These are phyloP conservation scores for Metschnikowia bowlesiae DNA, from an alignment of 805 yeast genomes.

Conservation along the genomic window DNA sequence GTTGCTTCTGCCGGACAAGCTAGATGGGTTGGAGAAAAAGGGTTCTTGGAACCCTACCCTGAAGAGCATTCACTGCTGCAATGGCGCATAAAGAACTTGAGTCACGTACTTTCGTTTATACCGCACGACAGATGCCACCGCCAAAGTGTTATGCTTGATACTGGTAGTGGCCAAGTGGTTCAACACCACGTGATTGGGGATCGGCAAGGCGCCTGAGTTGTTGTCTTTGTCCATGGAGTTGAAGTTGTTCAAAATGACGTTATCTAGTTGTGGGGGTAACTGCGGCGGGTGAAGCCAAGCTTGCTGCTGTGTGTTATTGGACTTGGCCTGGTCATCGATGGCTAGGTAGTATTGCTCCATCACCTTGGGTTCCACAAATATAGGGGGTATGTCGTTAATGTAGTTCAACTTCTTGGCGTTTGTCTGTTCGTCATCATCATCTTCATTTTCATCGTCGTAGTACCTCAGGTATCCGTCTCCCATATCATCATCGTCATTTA, in stretches of 20 bases:
- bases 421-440: conserved; percentile 6
- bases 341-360: conserved; percentile 84
- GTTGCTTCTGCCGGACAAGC: too few relatives aligned
- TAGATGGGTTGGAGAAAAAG: too few relatives aligned
- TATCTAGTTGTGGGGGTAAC: conserved; percentile 93
- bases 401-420: conserved; percentile 33
- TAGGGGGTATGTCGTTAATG: conserved; percentile 72
- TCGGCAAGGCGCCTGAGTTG: conserved; percentile 82
- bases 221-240: conserved; percentile 61
- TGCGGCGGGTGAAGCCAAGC: conserved; percentile 89
- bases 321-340: conserved; percentile 64
- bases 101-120: conserved; percentile 87
- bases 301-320: conserved; percentile 51
- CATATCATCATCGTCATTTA: conserved; percentile 74
- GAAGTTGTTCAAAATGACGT: conserved; percentile 80
- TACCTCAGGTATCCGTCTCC: conserved; percentile 76
- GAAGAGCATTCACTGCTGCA: conserved; percentile 10
- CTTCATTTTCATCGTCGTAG: conserved; percentile 51
- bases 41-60: background rate
- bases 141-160: conserved; percentile 87
- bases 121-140: conserved; percentile 88
- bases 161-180: conserved; percentile 95
- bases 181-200: conserved; percentile 91
- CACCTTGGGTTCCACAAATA: conserved; percentile 78
- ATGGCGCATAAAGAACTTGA: conserved; percentile 86